phyloP scores from a whole-genome alignment of 306 rosid genomes.

The Urtica urens region DNA sequence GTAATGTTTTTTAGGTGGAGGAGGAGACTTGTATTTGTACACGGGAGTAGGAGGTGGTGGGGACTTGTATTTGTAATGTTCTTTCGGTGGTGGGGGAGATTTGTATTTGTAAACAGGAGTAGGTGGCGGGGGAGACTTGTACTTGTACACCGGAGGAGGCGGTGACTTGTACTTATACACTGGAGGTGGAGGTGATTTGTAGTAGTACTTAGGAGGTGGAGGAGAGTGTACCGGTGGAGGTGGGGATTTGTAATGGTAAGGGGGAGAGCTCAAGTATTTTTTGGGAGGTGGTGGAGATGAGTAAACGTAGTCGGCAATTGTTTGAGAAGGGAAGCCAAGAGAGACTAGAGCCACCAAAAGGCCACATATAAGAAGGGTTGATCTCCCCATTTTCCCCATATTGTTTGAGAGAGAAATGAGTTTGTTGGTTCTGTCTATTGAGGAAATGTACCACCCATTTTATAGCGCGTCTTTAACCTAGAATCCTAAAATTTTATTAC shows the following conservation, averaged over 20 bases:
- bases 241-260: constrained; percentile 10
- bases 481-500: constrained; percentile 10
- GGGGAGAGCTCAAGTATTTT: constrained; percentile 12
- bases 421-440: constrained; percentile 16
- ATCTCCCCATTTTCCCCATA: constrained; percentile 43
- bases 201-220: constrained; percentile 4
- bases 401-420: constrained; percentile 8
- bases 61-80: not conserved
- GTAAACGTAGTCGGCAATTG: constrained; percentile 33
- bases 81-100: constrained; percentile 3
- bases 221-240: constrained; percentile 16
- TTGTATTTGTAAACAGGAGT: constrained; percentile 9
- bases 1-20: not conserved
- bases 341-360: constrained; percentile 39
- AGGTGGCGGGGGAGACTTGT: constrained; percentile 15
- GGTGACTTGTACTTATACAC: constrained; percentile 15
- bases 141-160: not conserved
- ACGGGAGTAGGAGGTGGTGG: constrained; percentile 20
- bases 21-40: constrained; percentile 17
- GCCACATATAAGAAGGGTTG: constrained; percentile 25
- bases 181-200: constrained; percentile 17
- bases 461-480: constrained; percentile 44
- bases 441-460: constrained; percentile 14
- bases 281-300: constrained; percentile 38
- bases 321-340: constrained; percentile 24